These are phyloP conservation scores for Cladosporium sp. DNA, from an alignment of 2,329 filamentous ascomycete species.

Conservation along the genomic window DNA sequence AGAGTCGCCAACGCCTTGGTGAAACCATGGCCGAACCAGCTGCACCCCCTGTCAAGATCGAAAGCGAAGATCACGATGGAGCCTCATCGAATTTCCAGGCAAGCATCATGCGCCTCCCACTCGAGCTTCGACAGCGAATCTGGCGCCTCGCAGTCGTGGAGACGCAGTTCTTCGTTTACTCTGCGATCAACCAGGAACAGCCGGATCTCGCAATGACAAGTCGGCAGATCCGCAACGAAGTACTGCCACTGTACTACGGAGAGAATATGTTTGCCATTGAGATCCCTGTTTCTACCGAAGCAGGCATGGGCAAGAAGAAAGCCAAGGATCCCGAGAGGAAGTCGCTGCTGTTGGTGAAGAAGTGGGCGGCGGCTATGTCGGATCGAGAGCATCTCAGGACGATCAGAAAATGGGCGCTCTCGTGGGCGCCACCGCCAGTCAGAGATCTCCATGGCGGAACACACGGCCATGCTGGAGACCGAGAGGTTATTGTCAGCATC, in stretches of 20 bases:
- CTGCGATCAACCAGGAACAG: conserved; percentile 24
- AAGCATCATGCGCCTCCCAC: not conserved
- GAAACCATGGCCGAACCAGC: not conserved
- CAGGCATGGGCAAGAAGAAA: not conserved
- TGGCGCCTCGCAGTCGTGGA: conserved; percentile 26
- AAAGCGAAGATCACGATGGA: not conserved
- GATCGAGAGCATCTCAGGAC: not conserved
- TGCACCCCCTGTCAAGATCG: too few species aligned
- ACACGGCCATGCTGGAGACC: not conserved
- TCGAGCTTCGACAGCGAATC: conserved; percentile 22
- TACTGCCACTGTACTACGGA: conserved; percentile 29
- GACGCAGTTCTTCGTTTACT: conserved; percentile 24
- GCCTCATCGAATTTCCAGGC: too few species aligned
- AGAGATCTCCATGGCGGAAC: not conserved
- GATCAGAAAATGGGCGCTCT: conserved; percentile 20
- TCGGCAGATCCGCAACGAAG: conserved; percentile 26
- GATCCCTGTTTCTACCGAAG: not conserved
- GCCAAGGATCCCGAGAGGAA: not conserved
- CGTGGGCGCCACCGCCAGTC: not conserved
- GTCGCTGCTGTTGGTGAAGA: conserved; percentile 11
- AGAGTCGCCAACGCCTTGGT: not conserved
- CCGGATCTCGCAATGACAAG: conserved; percentile 30
- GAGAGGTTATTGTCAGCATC: not conserved
- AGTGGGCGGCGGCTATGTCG: conserved; percentile 22
- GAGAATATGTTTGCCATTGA: conserved; percentile 29